Percentiles rank a stretch among this genome's conserved stretches.
Conservation (phyloP, 2,329 filamentous ascomycete species). For the Ilyonectria sp. region DNA sequence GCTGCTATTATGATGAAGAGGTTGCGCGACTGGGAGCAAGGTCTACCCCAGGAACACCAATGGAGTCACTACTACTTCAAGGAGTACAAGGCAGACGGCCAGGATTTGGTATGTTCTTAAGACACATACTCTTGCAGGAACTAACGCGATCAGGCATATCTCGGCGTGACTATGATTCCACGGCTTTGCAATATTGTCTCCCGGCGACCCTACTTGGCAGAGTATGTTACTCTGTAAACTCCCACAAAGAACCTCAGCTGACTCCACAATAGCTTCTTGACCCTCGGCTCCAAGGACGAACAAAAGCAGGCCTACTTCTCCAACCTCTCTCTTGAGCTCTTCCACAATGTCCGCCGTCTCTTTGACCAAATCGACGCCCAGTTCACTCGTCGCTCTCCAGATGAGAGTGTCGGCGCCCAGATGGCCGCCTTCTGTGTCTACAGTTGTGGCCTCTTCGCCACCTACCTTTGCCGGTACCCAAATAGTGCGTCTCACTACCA, state of each 20-base stretch:
- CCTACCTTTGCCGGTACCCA: slow-evolving; percentile 67
- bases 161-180: slow-evolving; percentile 69
- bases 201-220: slow-evolving; percentile 67
- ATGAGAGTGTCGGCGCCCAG: slow-evolving; percentile 67
- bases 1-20: slow-evolving; percentile 61
- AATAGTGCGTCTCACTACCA: slow-evolving; percentile 56
- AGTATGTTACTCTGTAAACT: slow-evolving; percentile 55
- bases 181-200: slow-evolving; percentile 71
- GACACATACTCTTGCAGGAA: neutral
- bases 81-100: slow-evolving; percentile 62
- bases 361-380: slow-evolving; percentile 68
- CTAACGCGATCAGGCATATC: slow-evolving; percentile 61
- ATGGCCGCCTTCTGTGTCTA: slow-evolving; percentile 71
- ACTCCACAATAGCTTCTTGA: slow-evolving; percentile 58
- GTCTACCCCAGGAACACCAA: slow-evolving; percentile 62
- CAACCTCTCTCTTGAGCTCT: slow-evolving; percentile 63
- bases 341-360: slow-evolving; percentile 63
- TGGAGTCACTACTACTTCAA: slow-evolving; percentile 62
- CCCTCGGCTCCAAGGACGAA: slow-evolving; percentile 56
- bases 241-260: neutral
- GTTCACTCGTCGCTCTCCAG: slow-evolving; percentile 61
- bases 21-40: slow-evolving; percentile 64
- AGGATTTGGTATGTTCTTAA: slow-evolving; percentile 62
- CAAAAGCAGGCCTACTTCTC: slow-evolving; percentile 58
- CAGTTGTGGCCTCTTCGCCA: slow-evolving; percentile 67